Evolutionary conservation across 352 stramenopile species (phyloP).

Genomic region (Phytophthora hibernalis): DNA sequence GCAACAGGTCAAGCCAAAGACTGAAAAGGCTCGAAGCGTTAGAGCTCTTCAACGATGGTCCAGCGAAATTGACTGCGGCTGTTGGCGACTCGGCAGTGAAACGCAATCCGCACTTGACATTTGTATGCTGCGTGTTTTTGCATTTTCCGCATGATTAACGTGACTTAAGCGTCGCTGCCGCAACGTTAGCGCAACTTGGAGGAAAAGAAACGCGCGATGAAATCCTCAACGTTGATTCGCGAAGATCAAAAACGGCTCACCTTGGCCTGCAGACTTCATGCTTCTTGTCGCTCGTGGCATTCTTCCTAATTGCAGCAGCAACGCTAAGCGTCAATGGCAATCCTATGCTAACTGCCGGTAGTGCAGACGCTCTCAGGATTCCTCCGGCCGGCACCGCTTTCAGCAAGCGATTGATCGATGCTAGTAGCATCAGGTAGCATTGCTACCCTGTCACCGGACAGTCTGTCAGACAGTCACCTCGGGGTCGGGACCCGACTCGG

Average conservation of each 20-base stretch:
- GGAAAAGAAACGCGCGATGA: slow-evolving; percentile 17
- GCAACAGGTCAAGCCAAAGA: background rate
- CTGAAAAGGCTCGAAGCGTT: background rate
- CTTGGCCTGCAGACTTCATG: background rate
- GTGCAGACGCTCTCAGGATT: too few species aligned
- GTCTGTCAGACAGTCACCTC: too few species aligned
- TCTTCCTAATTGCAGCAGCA: background rate
- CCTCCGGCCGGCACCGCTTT: too few species aligned
- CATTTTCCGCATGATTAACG: slow-evolving; percentile 22
- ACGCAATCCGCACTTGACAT: slow-evolving; percentile 24
- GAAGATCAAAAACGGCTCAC: too few species aligned
- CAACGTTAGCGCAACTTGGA: slow-evolving; percentile 19
- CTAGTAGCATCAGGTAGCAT: too few species aligned
- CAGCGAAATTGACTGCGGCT: slow-evolving; percentile 10
- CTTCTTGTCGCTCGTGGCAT: background rate
- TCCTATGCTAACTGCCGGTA: background rate
- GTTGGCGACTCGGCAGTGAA: slow-evolving; percentile 18
- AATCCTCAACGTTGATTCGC: too few species aligned
- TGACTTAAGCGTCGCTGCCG: background rate
- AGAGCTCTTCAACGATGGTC: slow-evolving; percentile 25
- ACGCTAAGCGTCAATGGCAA: background rate
- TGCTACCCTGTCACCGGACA: too few species aligned
- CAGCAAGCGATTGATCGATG: too few species aligned
- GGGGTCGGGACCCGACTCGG: too few species aligned
- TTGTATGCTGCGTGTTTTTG: slow-evolving; percentile 38